Evolutionary conservation across 139 green algal species (phyloP), one percentile per base, ranked within the genome.

Genomic region (Coelastrella sp.): DNA sequence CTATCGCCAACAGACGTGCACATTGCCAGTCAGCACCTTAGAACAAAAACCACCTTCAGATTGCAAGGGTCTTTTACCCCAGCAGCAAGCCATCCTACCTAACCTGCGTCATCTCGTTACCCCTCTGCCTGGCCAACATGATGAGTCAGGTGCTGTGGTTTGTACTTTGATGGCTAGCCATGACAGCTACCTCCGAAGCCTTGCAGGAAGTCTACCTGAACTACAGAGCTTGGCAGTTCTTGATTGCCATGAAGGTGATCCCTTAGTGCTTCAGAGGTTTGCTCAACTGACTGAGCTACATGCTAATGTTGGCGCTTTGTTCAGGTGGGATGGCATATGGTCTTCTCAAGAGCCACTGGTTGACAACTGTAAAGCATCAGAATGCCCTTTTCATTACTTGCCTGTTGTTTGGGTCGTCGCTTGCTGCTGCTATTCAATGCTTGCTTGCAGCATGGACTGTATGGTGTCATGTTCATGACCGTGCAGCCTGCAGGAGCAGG

Each of bases 111-210:
- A 81, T 32, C 50, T 81, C 32, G 17, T 4, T 1, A 81, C 73
- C 4, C 73, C 73, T 9, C 48, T 81, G 3, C 73, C 73, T 2
- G 73, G 73, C n/a, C 73, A 81, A 19, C 50, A 48, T 5, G 2
- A 34, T 21, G 17, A 9, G 2, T 2, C 19, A 35, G 73, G 73
- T 32, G 17, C 25, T 11, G 73, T 81, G 30, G 3, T 32, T 5
- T 81, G 73, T 34, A 81, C 15, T 13, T 19, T 68, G 6, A 17
- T 50, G 67, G 48, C 48, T n/a, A 81, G 73, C 73, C 73, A 81
- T 5, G 34, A 48, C 35, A 37, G 30, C 15, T 81, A 81, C n/a
- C 19, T 81, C 48, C 48, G 32, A n/a, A 50, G 15, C 4, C 19
- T 81, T 13, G 73, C 67, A 21, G 37, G 19, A n/a, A 32, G n/a